Conservation (phyloP, 2,329 filamentous ascomycete species). For the Phaeoacremonium minimum region DNA sequence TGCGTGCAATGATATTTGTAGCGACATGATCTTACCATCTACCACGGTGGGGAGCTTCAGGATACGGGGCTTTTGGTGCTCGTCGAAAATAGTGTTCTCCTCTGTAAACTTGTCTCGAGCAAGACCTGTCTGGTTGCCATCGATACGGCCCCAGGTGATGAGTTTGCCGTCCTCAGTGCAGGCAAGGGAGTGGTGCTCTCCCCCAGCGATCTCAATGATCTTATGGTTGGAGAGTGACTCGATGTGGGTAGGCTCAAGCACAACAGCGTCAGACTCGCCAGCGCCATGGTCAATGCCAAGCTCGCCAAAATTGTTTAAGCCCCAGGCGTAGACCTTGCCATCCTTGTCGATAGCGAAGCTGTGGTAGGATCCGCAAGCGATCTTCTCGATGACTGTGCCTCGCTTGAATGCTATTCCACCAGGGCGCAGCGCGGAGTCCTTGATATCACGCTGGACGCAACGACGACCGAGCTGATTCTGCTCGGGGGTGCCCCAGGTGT, state of each 20-base stretch:
- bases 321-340: conserved; percentile 75
- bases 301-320: conserved; percentile 82
- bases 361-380: conserved; percentile 71
- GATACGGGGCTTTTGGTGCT: conserved; percentile 63
- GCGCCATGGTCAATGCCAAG: conserved; percentile 59
- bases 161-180: conserved; percentile 53
- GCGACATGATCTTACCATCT: conserved; percentile 36
- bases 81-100: conserved; percentile 60
- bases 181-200: conserved; percentile 69
- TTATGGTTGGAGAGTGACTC: conserved; percentile 57
- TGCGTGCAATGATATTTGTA: conserved; percentile 1
- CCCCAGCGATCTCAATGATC: conserved; percentile 65
- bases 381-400: conserved; percentile 61
- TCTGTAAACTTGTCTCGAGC: conserved; percentile 50
- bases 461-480: conserved; percentile 60
- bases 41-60: conserved; percentile 62
- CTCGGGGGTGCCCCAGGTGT: conserved; percentile 69
- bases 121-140: conserved; percentile 52
- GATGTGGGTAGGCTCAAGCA: conserved; percentile 68
- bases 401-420: conserved; percentile 25
- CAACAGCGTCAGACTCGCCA: conserved; percentile 65
- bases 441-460: conserved; percentile 50
- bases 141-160: conserved; percentile 56
- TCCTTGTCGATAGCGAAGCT: conserved; percentile 72
- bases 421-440: conserved; percentile 24